A percentile compares a stretch with the other conserved stretches of the same genome.
These are phyloP conservation scores for Suillus lakei DNA, from an alignment of 768 basidiomycete genomes.

Conservation along the genomic window DNA sequence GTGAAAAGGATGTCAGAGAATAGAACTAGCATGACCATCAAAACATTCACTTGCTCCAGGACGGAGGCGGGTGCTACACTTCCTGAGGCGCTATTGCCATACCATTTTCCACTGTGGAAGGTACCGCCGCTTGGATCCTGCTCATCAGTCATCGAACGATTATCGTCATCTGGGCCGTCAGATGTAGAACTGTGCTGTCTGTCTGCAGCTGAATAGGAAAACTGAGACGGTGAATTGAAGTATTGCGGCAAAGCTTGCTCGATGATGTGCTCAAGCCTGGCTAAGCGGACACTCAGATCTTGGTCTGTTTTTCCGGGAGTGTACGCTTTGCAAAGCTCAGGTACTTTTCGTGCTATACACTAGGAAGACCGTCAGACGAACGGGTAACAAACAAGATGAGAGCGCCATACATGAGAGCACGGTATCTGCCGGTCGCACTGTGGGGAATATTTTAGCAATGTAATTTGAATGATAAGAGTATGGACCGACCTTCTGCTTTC, in stretches of 20 bases:
- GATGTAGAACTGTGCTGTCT: conserved; percentile 53
- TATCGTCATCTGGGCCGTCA: conserved; percentile 63
- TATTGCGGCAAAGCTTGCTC: conserved; percentile 82
- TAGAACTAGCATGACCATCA: conserved; percentile 16
- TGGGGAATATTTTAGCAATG: conserved; percentile 21
- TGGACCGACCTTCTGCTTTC: conserved; percentile 77
- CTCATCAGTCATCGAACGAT: conserved; percentile 73
- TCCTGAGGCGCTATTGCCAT: conserved; percentile 82
- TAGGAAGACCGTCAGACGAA: conserved; percentile 36
- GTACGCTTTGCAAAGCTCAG: conserved; percentile 86
- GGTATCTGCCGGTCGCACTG: conserved; percentile 88
- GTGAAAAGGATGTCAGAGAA: conserved; percentile 26
- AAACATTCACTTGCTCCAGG: conserved; percentile 69
- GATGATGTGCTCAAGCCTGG: conserved; percentile 81
- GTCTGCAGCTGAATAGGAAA: conserved; percentile 37
- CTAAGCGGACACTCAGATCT: conserved; percentile 73
- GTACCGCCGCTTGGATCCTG: conserved; percentile 77
- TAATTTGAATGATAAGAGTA: conserved; percentile 19
- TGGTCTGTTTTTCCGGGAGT: conserved; percentile 88
- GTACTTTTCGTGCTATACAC: conserved; percentile 87
- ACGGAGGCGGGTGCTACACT: conserved; percentile 81
- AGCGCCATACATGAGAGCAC: conserved; percentile 72
- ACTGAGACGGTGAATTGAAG: conserved; percentile 48
- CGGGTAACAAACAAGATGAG: conserved; percentile 3
- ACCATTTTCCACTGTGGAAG: conserved; percentile 88